Percentiles rank a stretch among this genome's conserved stretches.
Conservation (phyloP, 768 basidiomycete species). For the Agaricus sinodeliciosus region DNA sequence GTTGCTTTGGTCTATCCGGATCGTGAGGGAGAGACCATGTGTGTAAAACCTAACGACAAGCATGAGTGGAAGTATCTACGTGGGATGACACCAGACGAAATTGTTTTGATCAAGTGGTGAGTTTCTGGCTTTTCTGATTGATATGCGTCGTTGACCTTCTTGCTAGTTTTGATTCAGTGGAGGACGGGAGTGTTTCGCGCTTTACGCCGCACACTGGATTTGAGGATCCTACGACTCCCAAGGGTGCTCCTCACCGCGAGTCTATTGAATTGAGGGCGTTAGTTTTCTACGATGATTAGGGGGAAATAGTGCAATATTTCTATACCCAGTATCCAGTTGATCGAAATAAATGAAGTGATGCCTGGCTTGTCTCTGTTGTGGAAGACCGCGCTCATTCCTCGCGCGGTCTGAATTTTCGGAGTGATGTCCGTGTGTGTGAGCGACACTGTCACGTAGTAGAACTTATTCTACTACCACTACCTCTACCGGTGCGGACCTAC, state of each 20-base stretch:
- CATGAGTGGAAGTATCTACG: constrained; percentile 48
- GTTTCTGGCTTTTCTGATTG: constrained; percentile 11
- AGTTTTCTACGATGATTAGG: constrained; percentile 48
- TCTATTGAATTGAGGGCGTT: constrained; percentile 59
- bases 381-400: too few relatives aligned
- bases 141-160: neutral
- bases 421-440: too few relatives aligned
- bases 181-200: constrained; percentile 41
- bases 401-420: too few relatives aligned
- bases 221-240: constrained; percentile 44
- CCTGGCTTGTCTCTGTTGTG: too few relatives aligned
- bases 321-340: too few relatives aligned
- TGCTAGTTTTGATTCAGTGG: constrained; percentile 23
- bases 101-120: constrained; percentile 49
- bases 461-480: too few relatives aligned
- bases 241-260: constrained; percentile 41
- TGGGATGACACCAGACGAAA: constrained; percentile 42
- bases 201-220: constrained; percentile 65
- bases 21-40: constrained; percentile 45
- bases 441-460: too few relatives aligned
- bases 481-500: too few relatives aligned
- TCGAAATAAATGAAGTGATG: too few relatives aligned
- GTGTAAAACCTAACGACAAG: constrained; percentile 35
- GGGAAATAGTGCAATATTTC: too few relatives aligned
- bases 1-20: constrained; percentile 41